These are phyloP conservation scores for Fusarium fracticaudum DNA, from an alignment of 2,329 filamentous ascomycete species.

Conservation along the genomic window DNA sequence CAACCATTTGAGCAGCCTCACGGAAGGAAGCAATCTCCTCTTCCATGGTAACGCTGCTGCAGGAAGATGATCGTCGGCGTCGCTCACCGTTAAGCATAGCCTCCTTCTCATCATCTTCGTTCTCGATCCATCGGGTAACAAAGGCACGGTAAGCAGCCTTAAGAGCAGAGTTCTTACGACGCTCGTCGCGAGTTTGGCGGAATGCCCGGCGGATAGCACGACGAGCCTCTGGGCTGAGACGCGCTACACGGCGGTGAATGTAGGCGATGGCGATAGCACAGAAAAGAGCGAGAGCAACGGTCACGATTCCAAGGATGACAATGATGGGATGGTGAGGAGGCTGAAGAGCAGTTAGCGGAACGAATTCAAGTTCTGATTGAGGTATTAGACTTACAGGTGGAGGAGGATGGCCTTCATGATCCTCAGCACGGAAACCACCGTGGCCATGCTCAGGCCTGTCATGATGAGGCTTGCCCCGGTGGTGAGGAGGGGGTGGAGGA, in stretches of 20 bases:
- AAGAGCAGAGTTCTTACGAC: conserved; percentile 40
- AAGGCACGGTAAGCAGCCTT: conserved; percentile 45
- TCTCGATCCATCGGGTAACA: conserved; percentile 42
- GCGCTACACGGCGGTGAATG: conserved; percentile 35
- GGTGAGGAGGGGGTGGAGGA: conserved; percentile 39
- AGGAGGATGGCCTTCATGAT: conserved; percentile 15
- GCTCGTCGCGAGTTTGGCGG: conserved; percentile 40
- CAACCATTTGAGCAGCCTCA: conserved; percentile 56
- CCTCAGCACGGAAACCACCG: conserved; percentile 14
- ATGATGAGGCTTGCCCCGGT: conserved; percentile 33
- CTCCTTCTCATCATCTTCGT: conserved; percentile 37
- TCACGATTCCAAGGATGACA: conserved; percentile 38
- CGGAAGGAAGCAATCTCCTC: conserved; percentile 61
- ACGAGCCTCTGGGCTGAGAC: conserved; percentile 30
- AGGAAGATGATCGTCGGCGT: conserved; percentile 22
- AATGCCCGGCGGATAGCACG: conserved; percentile 39
- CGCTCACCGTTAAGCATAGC: conserved; percentile 30
- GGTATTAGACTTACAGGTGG: conserved; percentile 32
- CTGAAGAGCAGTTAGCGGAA: conserved; percentile 1
- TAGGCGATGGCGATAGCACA: conserved; percentile 38
- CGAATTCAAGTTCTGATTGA: neutral
- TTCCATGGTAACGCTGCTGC: conserved; percentile 52
- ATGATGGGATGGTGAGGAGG: conserved; percentile 31
- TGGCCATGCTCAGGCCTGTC: conserved; percentile 36
- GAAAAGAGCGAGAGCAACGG: conserved; percentile 41